Conservation (phyloP, 2,329 filamentous ascomycete species). For the Trichoderma atroviride region DNA sequence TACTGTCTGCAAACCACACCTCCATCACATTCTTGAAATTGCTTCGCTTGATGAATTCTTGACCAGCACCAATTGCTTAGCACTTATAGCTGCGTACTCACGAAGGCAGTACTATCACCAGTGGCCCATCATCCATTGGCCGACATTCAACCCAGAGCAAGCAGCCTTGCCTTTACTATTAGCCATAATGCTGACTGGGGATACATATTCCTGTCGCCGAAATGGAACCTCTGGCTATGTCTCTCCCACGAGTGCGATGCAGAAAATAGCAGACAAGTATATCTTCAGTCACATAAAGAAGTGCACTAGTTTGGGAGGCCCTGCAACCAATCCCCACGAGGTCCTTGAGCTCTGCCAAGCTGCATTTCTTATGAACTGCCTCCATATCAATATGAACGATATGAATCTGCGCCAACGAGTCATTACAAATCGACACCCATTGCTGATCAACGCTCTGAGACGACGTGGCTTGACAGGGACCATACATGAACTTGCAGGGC, state of each 20-base stretch:
- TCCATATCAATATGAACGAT: background rate
- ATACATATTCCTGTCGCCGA: background rate
- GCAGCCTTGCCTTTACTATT: background rate
- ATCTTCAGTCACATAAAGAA: background rate
- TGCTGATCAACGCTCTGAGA: background rate
- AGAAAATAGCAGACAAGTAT: background rate
- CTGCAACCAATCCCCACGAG: background rate
- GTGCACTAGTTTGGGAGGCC: background rate
- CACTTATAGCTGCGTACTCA: background rate
- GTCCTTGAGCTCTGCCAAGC: background rate
- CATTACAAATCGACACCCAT: background rate
- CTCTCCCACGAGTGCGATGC: background rate
- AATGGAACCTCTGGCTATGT: background rate
- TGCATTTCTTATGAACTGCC: background rate
- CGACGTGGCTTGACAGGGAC: background rate
- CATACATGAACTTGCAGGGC: background rate
- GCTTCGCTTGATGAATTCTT: background rate
- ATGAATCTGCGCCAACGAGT: background rate
- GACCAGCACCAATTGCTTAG: background rate
- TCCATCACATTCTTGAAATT: background rate
- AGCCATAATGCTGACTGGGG: background rate
- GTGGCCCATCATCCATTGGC: background rate
- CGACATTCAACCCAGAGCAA: background rate
- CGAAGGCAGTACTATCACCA: background rate
- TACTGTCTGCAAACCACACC: background rate